A percentile compares a stretch with the other conserved stretches of the same genome.
Evolutionary conservation across 768 basidiomycete species (phyloP).

Genomic region (Boletus insuetus): DNA sequence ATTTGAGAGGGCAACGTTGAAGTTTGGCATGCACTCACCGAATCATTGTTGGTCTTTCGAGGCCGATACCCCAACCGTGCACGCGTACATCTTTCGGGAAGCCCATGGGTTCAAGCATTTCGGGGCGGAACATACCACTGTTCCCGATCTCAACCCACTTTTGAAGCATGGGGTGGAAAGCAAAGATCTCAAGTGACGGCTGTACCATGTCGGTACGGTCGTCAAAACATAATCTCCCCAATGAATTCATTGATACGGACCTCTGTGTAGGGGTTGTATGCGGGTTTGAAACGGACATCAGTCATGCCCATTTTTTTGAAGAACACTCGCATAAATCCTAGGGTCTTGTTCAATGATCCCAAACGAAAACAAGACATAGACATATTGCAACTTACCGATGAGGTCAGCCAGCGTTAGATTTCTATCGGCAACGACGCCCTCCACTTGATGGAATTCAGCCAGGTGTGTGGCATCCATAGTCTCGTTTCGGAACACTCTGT

Average conservation of each 20-base stretch:
- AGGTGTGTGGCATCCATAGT: slow-evolving; percentile 98
- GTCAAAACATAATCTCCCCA: background rate
- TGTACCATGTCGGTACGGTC: slow-evolving; percentile 29
- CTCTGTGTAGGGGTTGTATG: slow-evolving; percentile 98
- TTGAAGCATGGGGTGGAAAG: slow-evolving; percentile 90
- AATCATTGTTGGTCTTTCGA: slow-evolving; percentile 99
- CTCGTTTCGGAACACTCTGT: slow-evolving; percentile 98
- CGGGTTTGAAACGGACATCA: slow-evolving; percentile 95
- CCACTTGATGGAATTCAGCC: slow-evolving; percentile 99
- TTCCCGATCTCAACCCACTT: slow-evolving; percentile 99
- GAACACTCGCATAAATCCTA: slow-evolving; percentile 98
- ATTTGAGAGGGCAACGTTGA: background rate
- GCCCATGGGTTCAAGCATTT: slow-evolving; percentile 99
- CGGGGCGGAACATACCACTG: slow-evolving; percentile 99
- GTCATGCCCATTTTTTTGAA: slow-evolving; percentile 97
- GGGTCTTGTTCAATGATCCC: background rate
- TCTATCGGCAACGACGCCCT: slow-evolving; percentile 96
- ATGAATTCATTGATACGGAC: slow-evolving; percentile 34
- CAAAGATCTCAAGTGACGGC: slow-evolving; percentile 98
- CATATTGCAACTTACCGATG: slow-evolving; percentile 59
- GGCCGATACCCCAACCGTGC: slow-evolving; percentile 92
- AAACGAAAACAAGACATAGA: background rate
- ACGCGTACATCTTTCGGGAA: slow-evolving; percentile 95
- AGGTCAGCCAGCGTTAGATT: slow-evolving; percentile 91
- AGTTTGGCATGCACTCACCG: slow-evolving; percentile 49